These are phyloP conservation scores for Oenanthe sinensis DNA, from an alignment of 129 eudicot genomes.

Conservation along the genomic window DNA sequence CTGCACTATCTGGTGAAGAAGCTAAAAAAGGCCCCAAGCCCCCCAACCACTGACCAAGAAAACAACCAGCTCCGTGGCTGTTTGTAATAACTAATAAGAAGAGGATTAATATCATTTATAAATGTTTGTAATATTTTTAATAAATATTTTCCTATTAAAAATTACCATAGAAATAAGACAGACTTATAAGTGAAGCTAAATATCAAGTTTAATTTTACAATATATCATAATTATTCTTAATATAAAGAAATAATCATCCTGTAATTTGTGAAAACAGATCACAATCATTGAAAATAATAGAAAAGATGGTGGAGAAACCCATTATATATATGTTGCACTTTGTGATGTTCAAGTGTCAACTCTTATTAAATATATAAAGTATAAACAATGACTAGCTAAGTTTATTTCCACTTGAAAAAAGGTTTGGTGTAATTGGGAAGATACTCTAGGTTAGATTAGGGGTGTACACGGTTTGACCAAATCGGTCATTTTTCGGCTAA, in stretches of 20 bases:
- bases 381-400: constrained; percentile 6
- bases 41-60: constrained; percentile 38
- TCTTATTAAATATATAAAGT: not conserved
- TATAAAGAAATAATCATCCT: not conserved
- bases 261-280: not conserved
- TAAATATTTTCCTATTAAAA: no score
- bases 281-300: not conserved
- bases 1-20: constrained; percentile 44
- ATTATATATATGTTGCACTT: not conserved
- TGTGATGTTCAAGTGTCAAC: not conserved
- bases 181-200: no score
- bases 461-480: no score
- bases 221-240: no score
- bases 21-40: constrained; percentile 33
- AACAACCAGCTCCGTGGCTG: constrained; percentile 25
- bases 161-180: no score
- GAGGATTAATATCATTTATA: no score
- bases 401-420: not conserved
- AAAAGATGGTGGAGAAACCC: not conserved
- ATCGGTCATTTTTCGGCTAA: no score
- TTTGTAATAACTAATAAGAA: no score
- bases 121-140: no score
- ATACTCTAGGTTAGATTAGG: no score
- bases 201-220: no score
- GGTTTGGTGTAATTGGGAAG: not conserved